phyloP scores from a whole-genome alignment of 345 rosid species.

The Camelina hispida region DNA sequence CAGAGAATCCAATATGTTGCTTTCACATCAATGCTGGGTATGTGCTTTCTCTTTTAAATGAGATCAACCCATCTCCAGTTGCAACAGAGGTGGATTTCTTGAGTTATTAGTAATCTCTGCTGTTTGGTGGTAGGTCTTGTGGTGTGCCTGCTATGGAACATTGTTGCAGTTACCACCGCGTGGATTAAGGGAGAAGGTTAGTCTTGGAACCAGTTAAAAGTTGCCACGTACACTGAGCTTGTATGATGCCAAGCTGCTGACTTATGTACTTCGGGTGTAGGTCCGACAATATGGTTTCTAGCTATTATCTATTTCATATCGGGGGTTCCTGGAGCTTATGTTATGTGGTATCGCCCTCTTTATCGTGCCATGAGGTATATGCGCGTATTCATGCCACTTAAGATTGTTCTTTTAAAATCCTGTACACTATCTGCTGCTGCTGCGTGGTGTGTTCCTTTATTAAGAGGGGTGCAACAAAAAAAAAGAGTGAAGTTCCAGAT shows the following conservation, averaged over 20 bases:
- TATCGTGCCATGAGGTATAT: conserved; percentile 93
- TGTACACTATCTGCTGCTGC: conserved; percentile 17
- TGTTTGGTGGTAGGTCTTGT: conserved; percentile 70
- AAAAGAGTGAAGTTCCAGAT: not conserved
- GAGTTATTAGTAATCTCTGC: conserved; percentile 13
- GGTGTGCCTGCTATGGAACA: conserved; percentile 80
- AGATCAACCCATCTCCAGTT: conserved; percentile 6
- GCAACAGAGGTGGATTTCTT: conserved; percentile 25
- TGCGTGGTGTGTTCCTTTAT: conserved; percentile 17
- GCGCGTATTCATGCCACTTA: conserved; percentile 2
- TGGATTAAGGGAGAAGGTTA: conserved; percentile 97
- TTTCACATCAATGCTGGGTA: conserved; percentile 87
- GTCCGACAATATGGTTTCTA: conserved; percentile 93
- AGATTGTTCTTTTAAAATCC: not conserved
- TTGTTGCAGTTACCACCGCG: conserved; percentile 79
- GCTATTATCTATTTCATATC: conserved; percentile 89
- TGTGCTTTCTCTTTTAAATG: conserved; percentile 16
- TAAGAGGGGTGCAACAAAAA: not conserved
- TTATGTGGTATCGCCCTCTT: conserved; percentile 91
- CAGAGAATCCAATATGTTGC: conserved; percentile 89
- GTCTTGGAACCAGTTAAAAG: conserved; percentile 16
- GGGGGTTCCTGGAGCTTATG: conserved; percentile 90
- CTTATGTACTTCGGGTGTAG: conserved; percentile 47
- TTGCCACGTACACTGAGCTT: conserved; percentile 24
- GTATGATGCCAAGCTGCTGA: conserved; percentile 24